A percentile compares a stretch with the other conserved stretches of the same genome.
Evolutionary conservation across 306 rosid genomes (phyloP).

Genomic region (Leucaena leucocephala): DNA sequence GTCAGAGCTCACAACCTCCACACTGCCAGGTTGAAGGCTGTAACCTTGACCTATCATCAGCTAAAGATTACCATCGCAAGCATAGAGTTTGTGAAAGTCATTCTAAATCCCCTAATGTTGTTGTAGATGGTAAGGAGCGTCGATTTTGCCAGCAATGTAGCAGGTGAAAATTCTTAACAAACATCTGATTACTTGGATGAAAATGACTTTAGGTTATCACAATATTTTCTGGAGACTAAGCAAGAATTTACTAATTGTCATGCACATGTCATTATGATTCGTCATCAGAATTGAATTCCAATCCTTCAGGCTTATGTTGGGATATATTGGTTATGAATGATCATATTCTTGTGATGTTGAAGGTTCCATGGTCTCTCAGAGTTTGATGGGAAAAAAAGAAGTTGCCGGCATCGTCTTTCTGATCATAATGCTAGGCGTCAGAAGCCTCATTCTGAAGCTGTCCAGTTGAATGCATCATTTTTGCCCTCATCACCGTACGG

Average conservation of each 20-base stretch:
- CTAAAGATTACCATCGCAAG: conserved; percentile 89
- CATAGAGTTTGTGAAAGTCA: conserved; percentile 83
- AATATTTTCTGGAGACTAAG: neutral
- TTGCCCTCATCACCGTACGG: conserved; percentile 66
- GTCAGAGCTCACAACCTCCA: conserved; percentile 46
- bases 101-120: conserved; percentile 82
- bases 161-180: conserved; percentile 57
- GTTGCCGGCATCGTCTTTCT: conserved; percentile 91
- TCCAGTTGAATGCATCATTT: conserved; percentile 53
- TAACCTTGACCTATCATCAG: conserved; percentile 73
- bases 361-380: conserved; percentile 90
- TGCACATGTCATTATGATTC: neutral
- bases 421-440: conserved; percentile 99
- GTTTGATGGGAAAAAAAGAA: conserved; percentile 89
- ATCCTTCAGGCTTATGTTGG: conserved; percentile 20
- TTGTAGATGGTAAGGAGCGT: conserved; percentile 67
- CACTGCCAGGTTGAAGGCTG: conserved; percentile 95
- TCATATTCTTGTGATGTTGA: conserved; percentile 41
- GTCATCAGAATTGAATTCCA: conserved; percentile 28
- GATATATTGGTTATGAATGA: conserved; percentile 29
- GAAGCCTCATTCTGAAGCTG: conserved; percentile 68
- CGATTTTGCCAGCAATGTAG: conserved; percentile 99
- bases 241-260: neutral
- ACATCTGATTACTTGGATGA: conserved; percentile 6
- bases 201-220: conserved; percentile 20